Conservation (phyloP, 331 rosid species). For the Pyracantha coccinea region DNA sequence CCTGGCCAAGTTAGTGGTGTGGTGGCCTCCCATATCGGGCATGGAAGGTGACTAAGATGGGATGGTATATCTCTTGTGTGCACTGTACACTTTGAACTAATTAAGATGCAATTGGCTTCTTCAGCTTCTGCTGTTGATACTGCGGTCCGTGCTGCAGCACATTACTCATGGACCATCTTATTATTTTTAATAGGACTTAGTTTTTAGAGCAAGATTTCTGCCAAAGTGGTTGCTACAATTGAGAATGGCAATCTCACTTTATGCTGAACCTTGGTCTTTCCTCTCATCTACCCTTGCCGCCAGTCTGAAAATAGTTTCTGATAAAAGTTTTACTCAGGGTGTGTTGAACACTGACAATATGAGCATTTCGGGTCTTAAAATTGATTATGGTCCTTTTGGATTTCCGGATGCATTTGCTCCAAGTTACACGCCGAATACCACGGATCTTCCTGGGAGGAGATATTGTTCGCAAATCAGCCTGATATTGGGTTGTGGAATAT, state of each 20-base stretch:
- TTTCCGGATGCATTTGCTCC: conserved; percentile 99
- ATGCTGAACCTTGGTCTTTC: background rate
- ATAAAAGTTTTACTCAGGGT: conserved; percentile 66
- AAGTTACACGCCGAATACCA: conserved; percentile 86
- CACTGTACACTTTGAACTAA: background rate
- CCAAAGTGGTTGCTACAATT: background rate
- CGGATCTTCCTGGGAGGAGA: conserved; percentile 98
- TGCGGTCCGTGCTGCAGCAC: background rate
- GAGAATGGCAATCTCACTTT: background rate
- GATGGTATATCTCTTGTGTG: background rate
- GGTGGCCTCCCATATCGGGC: background rate
- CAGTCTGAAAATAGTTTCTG: background rate
- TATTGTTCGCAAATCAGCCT: conserved; percentile 98
- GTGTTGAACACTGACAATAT: conserved; percentile 97
- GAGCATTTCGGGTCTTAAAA: conserved; percentile 96
- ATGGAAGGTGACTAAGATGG: background rate
- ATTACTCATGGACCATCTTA: background rate
- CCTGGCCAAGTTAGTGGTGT: background rate
- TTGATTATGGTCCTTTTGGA: conserved; percentile 97
- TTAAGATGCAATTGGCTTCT: background rate
- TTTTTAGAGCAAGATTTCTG: background rate
- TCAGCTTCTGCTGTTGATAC: background rate
- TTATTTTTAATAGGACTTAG: background rate
- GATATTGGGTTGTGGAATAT: conserved; percentile 95
- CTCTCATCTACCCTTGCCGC: background rate